Evolutionary conservation across 768 basidiomycete genomes (phyloP).

Genomic region (Phlebiopsis gigantea): DNA sequence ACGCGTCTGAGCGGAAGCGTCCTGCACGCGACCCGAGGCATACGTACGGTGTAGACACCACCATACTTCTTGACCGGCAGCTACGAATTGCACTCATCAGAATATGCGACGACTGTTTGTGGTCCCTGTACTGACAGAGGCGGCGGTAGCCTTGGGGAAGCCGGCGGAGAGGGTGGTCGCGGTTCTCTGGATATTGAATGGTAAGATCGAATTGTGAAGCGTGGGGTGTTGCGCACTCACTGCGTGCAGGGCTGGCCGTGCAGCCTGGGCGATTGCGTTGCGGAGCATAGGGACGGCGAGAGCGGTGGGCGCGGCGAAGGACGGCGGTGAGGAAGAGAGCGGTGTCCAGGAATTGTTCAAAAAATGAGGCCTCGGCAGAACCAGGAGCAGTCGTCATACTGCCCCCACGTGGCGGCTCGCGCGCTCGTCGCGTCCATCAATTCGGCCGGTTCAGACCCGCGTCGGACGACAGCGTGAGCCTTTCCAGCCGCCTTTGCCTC

Average conservation of each 20-base stretch:
- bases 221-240: conserved; percentile 35
- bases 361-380: conserved; percentile 10
- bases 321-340: conserved; percentile 2
- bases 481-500: background rate
- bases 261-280: conserved; percentile 51
- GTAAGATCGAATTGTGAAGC: conserved; percentile 9
- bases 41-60: conserved; percentile 80
- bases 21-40: conserved; percentile 6
- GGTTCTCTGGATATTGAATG: conserved; percentile 40
- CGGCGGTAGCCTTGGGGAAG: conserved; percentile 64
- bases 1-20: background rate
- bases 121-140: conserved; percentile 1
- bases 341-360: conserved; percentile 4
- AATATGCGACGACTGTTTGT: background rate
- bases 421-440: background rate
- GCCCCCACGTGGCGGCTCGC: conserved; percentile 1
- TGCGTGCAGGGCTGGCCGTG: conserved; percentile 50
- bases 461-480: conserved; percentile 16
- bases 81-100: conserved; percentile 32
- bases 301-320: conserved; percentile 7
- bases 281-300: conserved; percentile 54
- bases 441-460: conserved; percentile 6
- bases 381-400: conserved; percentile 5
- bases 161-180: conserved; percentile 77
- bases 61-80: conserved; percentile 80